phyloP scores from a whole-genome alignment of 805 yeast species.

The Candida manassasensis region DNA sequence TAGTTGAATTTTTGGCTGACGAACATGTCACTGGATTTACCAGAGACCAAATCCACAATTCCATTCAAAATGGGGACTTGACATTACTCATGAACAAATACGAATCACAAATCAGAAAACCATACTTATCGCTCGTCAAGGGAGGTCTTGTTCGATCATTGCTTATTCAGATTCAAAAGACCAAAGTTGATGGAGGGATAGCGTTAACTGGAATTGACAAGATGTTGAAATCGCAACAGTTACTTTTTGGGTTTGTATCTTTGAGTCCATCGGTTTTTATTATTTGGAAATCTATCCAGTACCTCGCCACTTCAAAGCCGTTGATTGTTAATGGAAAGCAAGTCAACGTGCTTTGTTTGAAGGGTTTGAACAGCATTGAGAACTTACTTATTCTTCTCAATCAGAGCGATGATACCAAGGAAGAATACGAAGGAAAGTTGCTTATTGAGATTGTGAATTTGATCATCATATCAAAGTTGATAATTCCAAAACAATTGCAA shows the following conservation, averaged over 20 bases:
- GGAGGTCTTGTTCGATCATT: conserved; percentile 77
- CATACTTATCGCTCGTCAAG: conserved; percentile 54
- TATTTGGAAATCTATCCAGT: conserved; percentile 42
- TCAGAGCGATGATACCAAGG: not conserved
- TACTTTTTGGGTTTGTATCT: conserved; percentile 90
- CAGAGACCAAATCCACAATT: conserved; percentile 33
- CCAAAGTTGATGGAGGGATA: conserved; percentile 89
- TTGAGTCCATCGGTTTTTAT: conserved; percentile 73
- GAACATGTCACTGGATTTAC: conserved; percentile 15
- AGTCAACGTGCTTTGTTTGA: conserved; percentile 33
- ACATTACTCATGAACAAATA: conserved; percentile 76
- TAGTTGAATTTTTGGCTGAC: conserved; percentile 54
- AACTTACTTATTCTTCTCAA: conserved; percentile 35
- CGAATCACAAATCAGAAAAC: conserved; percentile 68
- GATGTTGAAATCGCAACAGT: conserved; percentile 81
- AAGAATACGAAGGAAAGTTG: conserved; percentile 50
- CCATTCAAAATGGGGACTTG: conserved; percentile 70
- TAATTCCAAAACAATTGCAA: conserved; percentile 48
- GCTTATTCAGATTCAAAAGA: conserved; percentile 89
- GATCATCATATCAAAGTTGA: conserved; percentile 41
- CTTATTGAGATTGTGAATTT: conserved; percentile 63
- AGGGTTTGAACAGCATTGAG: conserved; percentile 55
- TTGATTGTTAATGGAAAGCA: conserved; percentile 27
- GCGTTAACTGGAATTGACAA: conserved; percentile 91
- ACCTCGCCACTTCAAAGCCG: conserved; percentile 28